Base-by-base conservation (phyloP, 169 alveolate genomes). In the Perkinsus chesapeaki region DNA sequence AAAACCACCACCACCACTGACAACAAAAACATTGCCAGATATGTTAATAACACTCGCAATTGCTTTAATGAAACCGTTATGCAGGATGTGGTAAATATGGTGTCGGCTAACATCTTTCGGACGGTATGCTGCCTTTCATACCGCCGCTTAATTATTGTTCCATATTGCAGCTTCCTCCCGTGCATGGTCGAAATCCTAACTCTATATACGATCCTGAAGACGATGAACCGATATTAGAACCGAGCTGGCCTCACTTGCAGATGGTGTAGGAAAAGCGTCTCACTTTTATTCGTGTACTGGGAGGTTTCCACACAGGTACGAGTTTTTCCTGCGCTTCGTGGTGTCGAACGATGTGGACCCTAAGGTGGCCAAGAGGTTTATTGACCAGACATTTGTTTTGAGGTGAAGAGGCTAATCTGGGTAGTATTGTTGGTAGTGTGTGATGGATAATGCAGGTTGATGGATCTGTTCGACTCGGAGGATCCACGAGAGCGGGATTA, bases 401-500 rank as follows among this genome's bases (percentile, higher is more conserved):
- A 95, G 94, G 95, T 93, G 93, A 36, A 91, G 93, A n/a, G n/a
- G n/a, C n/a, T n/a, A 47, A 47, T 9, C 19, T 47, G 72, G 72
- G 27, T 9, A 47, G 72, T 47, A 16, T 5, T 43, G 0, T 1
- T 16, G 23, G 23, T 3, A 12, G 39, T 91, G 43, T 5, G 39
- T 10, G 39, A 36, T 91, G 5, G 34, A 19, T 0, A 3, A 0
- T 91, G 34, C 94, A 95, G 96, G 92, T 60, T 97, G 94, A 94
- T 97, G 92, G 97, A 95, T 91, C 96, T 98, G 23, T 98, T 99
- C 93, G 98, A 97, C 93, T 96, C 99, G 31, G 99, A 98, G 94
- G 99, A 98, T 94, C 98, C 99, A 73, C 96, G 99, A 12, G 99
- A 99, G 94, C 97, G 99, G 94, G 99, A 98, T 95, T 98, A 98